Evolutionary conservation across 2,329 filamentous ascomycete genomes (phyloP).

Genomic region (Cordyceps pruinosa): DNA sequence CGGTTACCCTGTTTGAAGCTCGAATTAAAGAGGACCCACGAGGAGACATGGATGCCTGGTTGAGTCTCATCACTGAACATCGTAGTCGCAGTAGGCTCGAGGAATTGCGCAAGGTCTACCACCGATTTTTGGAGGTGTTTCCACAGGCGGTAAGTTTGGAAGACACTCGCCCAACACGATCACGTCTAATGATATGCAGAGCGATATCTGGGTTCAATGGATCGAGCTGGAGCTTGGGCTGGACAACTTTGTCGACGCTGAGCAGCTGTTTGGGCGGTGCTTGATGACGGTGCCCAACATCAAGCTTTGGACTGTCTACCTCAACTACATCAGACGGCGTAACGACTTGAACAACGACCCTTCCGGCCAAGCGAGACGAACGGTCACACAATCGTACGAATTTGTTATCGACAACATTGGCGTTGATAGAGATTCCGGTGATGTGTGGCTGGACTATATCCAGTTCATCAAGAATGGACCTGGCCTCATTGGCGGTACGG

Average conservation of each 20-base stretch:
- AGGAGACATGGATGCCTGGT: conserved; percentile 88
- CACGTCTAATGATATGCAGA: conserved; percentile 50
- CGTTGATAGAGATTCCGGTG: conserved; percentile 81
- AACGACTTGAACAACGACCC: conserved; percentile 79
- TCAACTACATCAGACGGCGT: conserved; percentile 88
- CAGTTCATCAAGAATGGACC: conserved; percentile 86
- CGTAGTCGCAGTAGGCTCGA: conserved; percentile 75
- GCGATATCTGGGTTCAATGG: conserved; percentile 85
- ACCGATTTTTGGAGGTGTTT: conserved; percentile 81
- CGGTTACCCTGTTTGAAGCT: conserved; percentile 76
- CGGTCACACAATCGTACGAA: conserved; percentile 82
- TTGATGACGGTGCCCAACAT: conserved; percentile 76
- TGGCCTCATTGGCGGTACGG: conserved; percentile 73
- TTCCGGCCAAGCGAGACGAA: conserved; percentile 66
- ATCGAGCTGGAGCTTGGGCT: conserved; percentile 83
- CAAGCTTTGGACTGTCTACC: conserved; percentile 83
- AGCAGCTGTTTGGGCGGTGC: conserved; percentile 75
- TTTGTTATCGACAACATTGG: conserved; percentile 87
- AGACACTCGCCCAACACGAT: not conserved
- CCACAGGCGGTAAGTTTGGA: conserved; percentile 73
- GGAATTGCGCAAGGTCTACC: conserved; percentile 71
- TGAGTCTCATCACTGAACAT: conserved; percentile 78
- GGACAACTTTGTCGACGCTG: conserved; percentile 73
- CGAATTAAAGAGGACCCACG: conserved; percentile 87
- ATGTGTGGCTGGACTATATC: conserved; percentile 91